Evolutionary conservation across 2,329 filamentous ascomycete species (phyloP), one percentile per base, ranked within the genome.

Genomic region (Lachnellula suecica): DNA sequence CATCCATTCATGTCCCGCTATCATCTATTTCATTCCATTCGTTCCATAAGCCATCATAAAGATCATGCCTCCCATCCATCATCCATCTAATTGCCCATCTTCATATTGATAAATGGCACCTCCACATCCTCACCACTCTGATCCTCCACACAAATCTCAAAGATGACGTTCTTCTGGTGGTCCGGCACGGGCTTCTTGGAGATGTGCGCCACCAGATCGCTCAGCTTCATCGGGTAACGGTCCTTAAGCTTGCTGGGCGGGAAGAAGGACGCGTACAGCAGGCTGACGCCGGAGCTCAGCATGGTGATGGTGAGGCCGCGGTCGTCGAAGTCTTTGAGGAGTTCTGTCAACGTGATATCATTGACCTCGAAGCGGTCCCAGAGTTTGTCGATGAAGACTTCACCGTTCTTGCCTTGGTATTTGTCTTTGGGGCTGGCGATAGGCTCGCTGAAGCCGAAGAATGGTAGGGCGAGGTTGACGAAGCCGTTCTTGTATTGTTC

Each of bases 401-500:
- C 87, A 66, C 88, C 89, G 38, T 89, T 74, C 47, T 86, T 87
- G 20, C 91, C 88, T 68, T 85, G 77, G 74, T 97, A 99, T 65
- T 84, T 89, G 59, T 93, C 89, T 81, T 97, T 97, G 25, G 92
- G 91, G 63, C 91, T 96, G 4, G 86, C 85, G 63, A 99, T 95
- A 2, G 94, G 94, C 74, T 99, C 94, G 66, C 91, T 96, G 81
- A 99, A 99, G 35, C 93, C 93, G 63, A 99, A 96, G 81, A 99
- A 97, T 1, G 94, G 94, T 59, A 99, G 76, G 1, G 94, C 94
- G 61, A 99, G 75, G 74, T 99, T 99, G 74, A 97, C 81, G 72
- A 99, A 99, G 15, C 94, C 94, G 68, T 99, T 99, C 83, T 97
- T 97, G 85, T 95, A 99, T 73, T 97, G 89, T 74, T 97, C 94